Evolutionary conservation across 169 alveolate genomes (phyloP), one percentile per base, ranked within the genome.

Genomic region (Perkinsus olseni): DNA sequence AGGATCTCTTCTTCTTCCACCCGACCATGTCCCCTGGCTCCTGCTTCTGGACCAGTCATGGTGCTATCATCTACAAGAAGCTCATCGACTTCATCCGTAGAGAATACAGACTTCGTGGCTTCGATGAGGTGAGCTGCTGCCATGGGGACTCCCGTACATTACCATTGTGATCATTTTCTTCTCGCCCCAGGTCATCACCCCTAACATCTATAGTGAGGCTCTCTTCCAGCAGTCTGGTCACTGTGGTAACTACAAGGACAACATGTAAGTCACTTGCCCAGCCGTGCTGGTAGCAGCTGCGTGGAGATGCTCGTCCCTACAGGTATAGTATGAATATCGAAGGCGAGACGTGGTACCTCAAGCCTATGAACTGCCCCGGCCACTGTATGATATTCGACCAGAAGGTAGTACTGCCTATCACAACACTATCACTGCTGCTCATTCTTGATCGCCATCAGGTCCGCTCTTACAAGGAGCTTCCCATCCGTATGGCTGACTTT

Each of bases 341-440:
- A 93, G 97, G 97, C 92, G 97, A 98, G 94, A 99, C 99, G 95
- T 98, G 99, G 98, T 99, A 99, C 74, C 97, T 99, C 96, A 99
- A 99, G 97, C 99, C 99, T 48, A 99, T 99, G 99, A 99, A 99
- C 96, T 99, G 99, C 95, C 99, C 99, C 0, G 99, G 99, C 4
- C 99, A 99, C 95, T 98, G 99, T 95, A 94, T 96, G 93, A 95
- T 62, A 62, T 62, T 62, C 82, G 82, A 62, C 31, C 82, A 62
- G 34, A 62, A 62, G 82, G 82, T 62, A 62, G 13, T 62, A 62
- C 31, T 28, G 31, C 34, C 1, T 62, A 45, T 6, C 17, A 17
- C 17, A n/a, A n/a, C n/a, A n/a, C 82, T 62, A 62, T 24, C 17
- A 28, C 36, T 62, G 62, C 62, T 45, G 24, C 62, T 45, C 24